Evolutionary conservation across 2,329 filamentous ascomycete species (phyloP), one percentile per base, ranked within the genome.

Genomic region (Cladobotryum protrusum): DNA sequence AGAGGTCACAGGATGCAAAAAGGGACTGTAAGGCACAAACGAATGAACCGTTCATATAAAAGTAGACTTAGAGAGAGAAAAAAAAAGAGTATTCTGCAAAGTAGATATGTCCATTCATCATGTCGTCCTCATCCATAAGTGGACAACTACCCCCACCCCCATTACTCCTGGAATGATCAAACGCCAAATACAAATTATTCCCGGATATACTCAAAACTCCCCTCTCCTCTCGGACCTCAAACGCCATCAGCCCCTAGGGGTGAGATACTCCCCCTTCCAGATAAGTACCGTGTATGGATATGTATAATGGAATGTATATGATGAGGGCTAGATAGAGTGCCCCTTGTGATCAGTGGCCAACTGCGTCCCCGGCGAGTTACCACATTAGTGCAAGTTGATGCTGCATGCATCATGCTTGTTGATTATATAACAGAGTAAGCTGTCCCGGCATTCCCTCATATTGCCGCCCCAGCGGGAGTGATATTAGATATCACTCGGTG

Each of bases 71-170:
- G n/a, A 41, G 18, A 19, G 9, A 18, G 35, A 17, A 29, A 29
- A 11, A 41, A 29, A 19, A 13, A 18, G 35, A 17, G 33, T 34
- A 24, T 20, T 35, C 15, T 36, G 37, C 29, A 34, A 45, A 13
- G 17, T 12, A 14, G 14, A 32, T 32, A 47, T 47, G 44, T n/a
- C 45, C 39, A 51, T 51, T 48, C 49, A 48, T 48, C 40, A 35
- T 15, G 34, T 46, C 41, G 24, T 46, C 45, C 45, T 17, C 41
- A 45, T 47, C 43, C 44, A 50, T 29, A 29, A 8, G 6, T 8
- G 45, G 15, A 37, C 44, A 34, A 37, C 39, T 19, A 32, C 35
- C 43, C 37, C 29, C 33, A 42, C 40, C 41, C 39, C 13, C 36
- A 41, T 29, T 29, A 9, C 24, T 29, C 24, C 24, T 9, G 11